phyloP scores from a whole-genome alignment of 2,329 filamentous ascomycete species.

The Diaporthe vaccinii region DNA sequence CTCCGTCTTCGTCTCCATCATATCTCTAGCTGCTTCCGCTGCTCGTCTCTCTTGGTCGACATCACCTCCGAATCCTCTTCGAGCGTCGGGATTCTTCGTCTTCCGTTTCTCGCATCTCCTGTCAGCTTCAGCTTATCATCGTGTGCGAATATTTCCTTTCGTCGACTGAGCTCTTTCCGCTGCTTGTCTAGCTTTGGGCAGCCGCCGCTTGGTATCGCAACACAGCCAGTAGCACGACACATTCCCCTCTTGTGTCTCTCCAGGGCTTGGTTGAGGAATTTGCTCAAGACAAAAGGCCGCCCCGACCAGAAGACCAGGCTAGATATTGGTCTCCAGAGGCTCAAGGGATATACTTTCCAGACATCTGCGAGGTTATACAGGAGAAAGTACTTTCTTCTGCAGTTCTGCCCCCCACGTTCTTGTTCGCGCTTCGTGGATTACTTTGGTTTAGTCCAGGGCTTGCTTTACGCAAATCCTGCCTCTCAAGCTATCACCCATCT shows the following conservation, averaged over 20 bases:
- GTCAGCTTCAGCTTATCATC: conserved; percentile 38
- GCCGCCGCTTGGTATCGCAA: conserved; percentile 35
- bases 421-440: conserved; percentile 27
- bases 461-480: conserved; percentile 24
- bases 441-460: conserved; percentile 15
- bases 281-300: conserved; percentile 19
- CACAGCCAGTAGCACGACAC: conserved; percentile 32
- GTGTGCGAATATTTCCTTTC: conserved; percentile 40
- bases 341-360: conserved; percentile 34
- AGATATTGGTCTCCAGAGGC: conserved; percentile 26
- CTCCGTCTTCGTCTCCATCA: conserved; percentile 43
- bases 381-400: conserved; percentile 30
- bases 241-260: conserved; percentile 12
- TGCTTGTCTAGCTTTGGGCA: conserved; percentile 37
- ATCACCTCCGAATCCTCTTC: conserved; percentile 44
- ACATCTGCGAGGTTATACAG: conserved; percentile 20
- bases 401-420: conserved; percentile 27
- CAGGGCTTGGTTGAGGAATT: conserved; percentile 30
- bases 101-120: conserved; percentile 42
- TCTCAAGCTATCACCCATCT: conserved; percentile 20
- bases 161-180: conserved; percentile 36
- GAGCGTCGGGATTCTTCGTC: conserved; percentile 42
- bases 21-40: conserved; percentile 41
- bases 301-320: conserved; percentile 19
- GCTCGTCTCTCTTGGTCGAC: conserved; percentile 39